These are phyloP conservation scores for Fagus crenata DNA, from an alignment of 306 rosid genomes.

Conservation along the genomic window DNA sequence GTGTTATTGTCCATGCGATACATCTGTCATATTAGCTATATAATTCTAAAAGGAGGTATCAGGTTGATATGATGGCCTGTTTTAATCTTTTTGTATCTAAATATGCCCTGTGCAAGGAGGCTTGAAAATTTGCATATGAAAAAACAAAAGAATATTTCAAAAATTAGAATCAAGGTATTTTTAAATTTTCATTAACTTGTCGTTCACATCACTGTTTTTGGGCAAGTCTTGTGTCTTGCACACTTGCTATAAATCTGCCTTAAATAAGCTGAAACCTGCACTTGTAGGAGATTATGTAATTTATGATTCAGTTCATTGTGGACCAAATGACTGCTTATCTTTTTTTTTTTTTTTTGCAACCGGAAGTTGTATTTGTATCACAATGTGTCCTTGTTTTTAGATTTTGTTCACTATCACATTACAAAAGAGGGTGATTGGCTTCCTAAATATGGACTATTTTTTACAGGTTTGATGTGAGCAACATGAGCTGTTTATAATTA, in stretches of 20 bases:
- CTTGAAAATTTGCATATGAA: neutral
- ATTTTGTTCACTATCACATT: neutral
- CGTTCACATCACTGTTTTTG: neutral
- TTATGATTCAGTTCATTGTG: neutral
- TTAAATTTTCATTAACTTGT: neutral
- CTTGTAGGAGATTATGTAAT: neutral
- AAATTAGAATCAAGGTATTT: neutral
- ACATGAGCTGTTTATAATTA: conserved; percentile 13
- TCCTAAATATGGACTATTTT: neutral
- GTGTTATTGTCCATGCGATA: neutral
- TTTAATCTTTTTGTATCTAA: neutral
- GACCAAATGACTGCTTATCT: neutral
- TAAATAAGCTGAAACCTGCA: neutral
- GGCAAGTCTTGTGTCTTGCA: neutral
- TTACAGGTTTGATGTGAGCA: conserved; percentile 31
- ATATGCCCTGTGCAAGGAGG: neutral
- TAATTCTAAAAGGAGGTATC: neutral
- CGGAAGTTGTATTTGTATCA: neutral
- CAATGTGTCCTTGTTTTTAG: conserved; percentile 1
- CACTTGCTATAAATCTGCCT: neutral
- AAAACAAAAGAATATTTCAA: neutral
- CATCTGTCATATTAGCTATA: neutral
- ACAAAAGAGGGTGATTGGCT: neutral
- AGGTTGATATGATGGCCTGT: neutral
- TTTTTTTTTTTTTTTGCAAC: neutral